Evolutionary conservation across 2,329 filamentous ascomycete genomes (phyloP).

Genomic region (Apiospora sp.): DNA sequence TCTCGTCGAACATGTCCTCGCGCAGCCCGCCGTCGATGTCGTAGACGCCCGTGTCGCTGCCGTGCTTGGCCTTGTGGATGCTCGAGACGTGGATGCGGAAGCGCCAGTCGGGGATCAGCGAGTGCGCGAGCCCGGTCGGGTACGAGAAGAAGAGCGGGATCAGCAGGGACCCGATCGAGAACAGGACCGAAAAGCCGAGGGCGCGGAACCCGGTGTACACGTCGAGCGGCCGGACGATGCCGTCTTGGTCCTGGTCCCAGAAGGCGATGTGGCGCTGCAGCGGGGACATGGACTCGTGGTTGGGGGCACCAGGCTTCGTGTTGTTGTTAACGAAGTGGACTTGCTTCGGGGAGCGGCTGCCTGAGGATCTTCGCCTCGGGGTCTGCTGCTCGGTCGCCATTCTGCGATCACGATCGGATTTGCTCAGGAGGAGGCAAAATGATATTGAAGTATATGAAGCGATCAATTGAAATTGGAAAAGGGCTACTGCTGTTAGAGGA

Average conservation of each 20-base stretch:
- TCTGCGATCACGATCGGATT: neutral
- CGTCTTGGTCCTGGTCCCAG: conserved; percentile 51
- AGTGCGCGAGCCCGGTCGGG: conserved; percentile 47
- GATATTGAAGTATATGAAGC: neutral
- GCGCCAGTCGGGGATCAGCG: conserved; percentile 47
- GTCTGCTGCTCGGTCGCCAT: neutral
- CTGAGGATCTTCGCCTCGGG: neutral
- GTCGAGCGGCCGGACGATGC: conserved; percentile 48
- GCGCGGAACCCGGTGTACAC: conserved; percentile 50
- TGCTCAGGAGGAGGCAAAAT: neutral
- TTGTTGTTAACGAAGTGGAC: neutral
- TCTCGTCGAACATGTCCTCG: conserved; percentile 26
- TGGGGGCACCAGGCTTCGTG: neutral
- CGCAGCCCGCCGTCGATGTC: conserved; percentile 30
- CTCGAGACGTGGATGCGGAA: conserved; percentile 48
- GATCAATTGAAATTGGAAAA: neutral
- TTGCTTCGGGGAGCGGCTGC: neutral
- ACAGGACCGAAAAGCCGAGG: conserved; percentile 49
- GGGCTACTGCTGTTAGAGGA: neutral
- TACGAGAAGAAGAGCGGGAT: conserved; percentile 55
- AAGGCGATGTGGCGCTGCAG: conserved; percentile 52
- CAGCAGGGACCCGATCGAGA: conserved; percentile 48
- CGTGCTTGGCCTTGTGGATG: conserved; percentile 51
- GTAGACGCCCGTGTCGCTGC: conserved; percentile 32
- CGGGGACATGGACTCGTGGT: neutral